phyloP scores from a whole-genome alignment of 345 rosid genomes.

The Combretum micranthum region DNA sequence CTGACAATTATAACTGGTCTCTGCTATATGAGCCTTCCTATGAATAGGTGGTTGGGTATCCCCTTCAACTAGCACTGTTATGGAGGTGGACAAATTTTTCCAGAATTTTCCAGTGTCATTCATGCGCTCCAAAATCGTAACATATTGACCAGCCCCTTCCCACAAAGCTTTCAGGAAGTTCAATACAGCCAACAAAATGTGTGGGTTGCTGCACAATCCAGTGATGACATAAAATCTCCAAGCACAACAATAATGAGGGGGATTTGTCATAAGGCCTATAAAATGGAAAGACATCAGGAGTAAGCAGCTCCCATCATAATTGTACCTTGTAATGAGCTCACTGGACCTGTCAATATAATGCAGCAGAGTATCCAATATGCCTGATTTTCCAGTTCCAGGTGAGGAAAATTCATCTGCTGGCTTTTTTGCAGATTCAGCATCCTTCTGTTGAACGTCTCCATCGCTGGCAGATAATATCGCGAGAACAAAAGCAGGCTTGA shows the following conservation, averaged over 20 bases:
- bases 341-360: constrained; percentile 44
- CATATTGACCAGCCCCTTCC: constrained; percentile 82
- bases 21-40: constrained; percentile 36
- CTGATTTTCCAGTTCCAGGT: constrained; percentile 31
- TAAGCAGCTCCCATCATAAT: constrained; percentile 2
- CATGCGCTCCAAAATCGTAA: constrained; percentile 39
- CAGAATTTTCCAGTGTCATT: constrained; percentile 53
- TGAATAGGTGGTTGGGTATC: constrained; percentile 25
- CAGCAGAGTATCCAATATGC: constrained; percentile 38
- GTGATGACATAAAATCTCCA: not conserved
- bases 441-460: constrained; percentile 24
- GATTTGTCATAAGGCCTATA: not conserved
- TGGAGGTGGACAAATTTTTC: constrained; percentile 49
- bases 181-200: constrained; percentile 44
- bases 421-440: constrained; percentile 23
- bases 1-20: constrained; percentile 56
- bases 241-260: not conserved
- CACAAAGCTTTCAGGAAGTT: constrained; percentile 78
- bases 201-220: constrained; percentile 48
- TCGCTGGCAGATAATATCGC: constrained; percentile 41
- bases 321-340: constrained; percentile 65
- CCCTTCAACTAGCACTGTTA: constrained; percentile 28
- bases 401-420: constrained; percentile 28
- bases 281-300: not conserved
- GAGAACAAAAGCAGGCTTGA: constrained; percentile 83